phyloP scores from a whole-genome alignment of 768 basidiomycete genomes.

The Brasilioporus rufonigricans region DNA sequence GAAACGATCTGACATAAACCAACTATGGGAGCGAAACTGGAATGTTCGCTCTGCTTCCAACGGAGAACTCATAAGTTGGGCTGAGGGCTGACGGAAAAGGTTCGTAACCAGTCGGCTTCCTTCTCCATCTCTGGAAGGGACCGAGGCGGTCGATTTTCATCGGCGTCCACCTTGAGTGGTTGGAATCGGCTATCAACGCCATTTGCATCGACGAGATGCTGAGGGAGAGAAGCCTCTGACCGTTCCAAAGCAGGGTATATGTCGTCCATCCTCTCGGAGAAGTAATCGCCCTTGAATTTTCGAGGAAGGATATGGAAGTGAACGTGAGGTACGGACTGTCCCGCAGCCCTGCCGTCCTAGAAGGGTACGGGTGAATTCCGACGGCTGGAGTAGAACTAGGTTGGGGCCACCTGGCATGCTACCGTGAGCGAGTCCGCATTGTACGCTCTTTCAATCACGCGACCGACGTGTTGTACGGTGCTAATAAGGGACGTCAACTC shows the following conservation, averaged over 20 bases:
- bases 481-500: slow-evolving; percentile 82
- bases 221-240: slow-evolving; percentile 51
- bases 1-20: neutral
- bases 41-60: neutral
- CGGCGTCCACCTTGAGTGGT: slow-evolving; percentile 61
- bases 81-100: slow-evolving; percentile 42
- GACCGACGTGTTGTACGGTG: slow-evolving; percentile 76
- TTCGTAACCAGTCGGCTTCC: slow-evolving; percentile 69
- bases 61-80: neutral
- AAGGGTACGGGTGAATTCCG: slow-evolving; percentile 1
- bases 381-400: neutral
- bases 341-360: slow-evolving; percentile 86
- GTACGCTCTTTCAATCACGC: slow-evolving; percentile 78
- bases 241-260: slow-evolving; percentile 77
- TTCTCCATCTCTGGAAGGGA: slow-evolving; percentile 72
- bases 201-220: slow-evolving; percentile 31
- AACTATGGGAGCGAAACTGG: too few species aligned
- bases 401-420: slow-evolving; percentile 72
- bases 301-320: slow-evolving; percentile 94
- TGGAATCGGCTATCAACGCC: slow-evolving; percentile 26
- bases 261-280: slow-evolving; percentile 63
- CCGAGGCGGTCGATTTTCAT: slow-evolving; percentile 63
- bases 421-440: slow-evolving; percentile 82
- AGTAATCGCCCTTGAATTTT: slow-evolving; percentile 63
- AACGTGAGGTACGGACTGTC: slow-evolving; percentile 74